Percentiles rank a stretch among this genome's conserved stretches.
phyloP scores from a whole-genome alignment of 345 rosid species.

The Brassica cretica region DNA sequence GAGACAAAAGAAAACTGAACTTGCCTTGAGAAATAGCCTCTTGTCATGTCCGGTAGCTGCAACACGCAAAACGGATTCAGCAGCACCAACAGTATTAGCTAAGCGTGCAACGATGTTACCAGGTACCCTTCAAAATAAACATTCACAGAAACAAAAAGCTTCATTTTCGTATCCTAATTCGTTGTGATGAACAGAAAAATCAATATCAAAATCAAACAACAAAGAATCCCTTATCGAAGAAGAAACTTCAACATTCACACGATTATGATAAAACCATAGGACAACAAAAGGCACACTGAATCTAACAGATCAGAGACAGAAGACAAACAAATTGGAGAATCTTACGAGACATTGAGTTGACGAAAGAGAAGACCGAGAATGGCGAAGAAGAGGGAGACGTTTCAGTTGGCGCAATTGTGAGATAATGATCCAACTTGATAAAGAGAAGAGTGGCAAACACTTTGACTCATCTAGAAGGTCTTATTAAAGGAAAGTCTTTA shows the following conservation, averaged over 20 bases:
- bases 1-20: not conserved
- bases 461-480: no score
- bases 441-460: no score
- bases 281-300: no score
- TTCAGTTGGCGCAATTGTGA: constrained; percentile 82
- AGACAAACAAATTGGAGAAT: not conserved
- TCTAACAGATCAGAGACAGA: not conserved
- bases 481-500: no score
- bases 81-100: constrained; percentile 90
- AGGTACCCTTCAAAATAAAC: constrained; percentile 54
- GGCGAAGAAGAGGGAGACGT: constrained; percentile 76
- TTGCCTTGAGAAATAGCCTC: constrained; percentile 72
- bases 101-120: constrained; percentile 73
- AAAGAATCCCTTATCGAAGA: not conserved
- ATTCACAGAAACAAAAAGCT: constrained; percentile 4
- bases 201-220: constrained; percentile 2
- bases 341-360: constrained; percentile 83
- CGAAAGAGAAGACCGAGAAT: constrained; percentile 98
- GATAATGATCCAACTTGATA: not conserved
- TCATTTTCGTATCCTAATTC: not conserved
- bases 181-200: not conserved
- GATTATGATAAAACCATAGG: no score
- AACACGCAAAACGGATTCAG: constrained; percentile 92
- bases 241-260: not conserved
- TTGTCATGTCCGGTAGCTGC: constrained; percentile 98